phyloP scores from a whole-genome alignment of 164 flowering plant genomes.

The Vitis cinerea region DNA sequence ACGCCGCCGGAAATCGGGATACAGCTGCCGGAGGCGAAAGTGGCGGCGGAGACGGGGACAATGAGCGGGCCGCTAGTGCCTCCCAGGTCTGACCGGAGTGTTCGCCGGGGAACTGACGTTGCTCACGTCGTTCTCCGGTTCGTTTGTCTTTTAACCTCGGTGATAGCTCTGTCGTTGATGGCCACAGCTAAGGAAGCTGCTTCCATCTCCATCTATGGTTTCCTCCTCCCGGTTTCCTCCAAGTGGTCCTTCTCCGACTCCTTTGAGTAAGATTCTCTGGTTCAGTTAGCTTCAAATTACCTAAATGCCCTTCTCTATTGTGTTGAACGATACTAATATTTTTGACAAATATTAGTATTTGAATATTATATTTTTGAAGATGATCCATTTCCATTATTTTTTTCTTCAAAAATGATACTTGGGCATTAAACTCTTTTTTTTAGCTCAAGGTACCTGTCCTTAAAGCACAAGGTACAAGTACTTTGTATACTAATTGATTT shows the following conservation, averaged over 20 bases:
- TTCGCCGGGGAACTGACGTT: constrained; percentile 34
- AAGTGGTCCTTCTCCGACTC: constrained; percentile 82
- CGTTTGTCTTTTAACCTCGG: constrained; percentile 44
- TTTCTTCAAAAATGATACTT: too few species aligned
- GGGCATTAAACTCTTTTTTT: too few species aligned
- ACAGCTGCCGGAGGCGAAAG: constrained; percentile 39
- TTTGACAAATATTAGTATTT: too few species aligned
- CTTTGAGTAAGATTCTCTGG: constrained; percentile 50
- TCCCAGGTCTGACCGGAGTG: constrained; percentile 4
- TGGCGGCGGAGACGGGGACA: constrained; percentile 28
- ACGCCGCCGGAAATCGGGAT: constrained; percentile 23
- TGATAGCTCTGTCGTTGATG: constrained; percentile 56
- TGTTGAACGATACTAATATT: too few species aligned
- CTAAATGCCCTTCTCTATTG: not conserved
- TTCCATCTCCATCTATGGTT: constrained; percentile 56
- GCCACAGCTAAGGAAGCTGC: constrained; percentile 49
- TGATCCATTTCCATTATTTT: too few species aligned
- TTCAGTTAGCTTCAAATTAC: not conserved
- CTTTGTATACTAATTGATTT: not conserved
- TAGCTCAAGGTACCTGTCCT: too few species aligned
- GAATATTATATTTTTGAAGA: too few species aligned
- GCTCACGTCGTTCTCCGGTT: constrained; percentile 39
- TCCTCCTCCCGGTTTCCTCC: constrained; percentile 60
- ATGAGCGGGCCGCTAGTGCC: constrained; percentile 41
- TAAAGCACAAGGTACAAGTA: not conserved